Conservation (phyloP, 768 basidiomycete genomes). For the Neoboletus subvelutipes region DNA sequence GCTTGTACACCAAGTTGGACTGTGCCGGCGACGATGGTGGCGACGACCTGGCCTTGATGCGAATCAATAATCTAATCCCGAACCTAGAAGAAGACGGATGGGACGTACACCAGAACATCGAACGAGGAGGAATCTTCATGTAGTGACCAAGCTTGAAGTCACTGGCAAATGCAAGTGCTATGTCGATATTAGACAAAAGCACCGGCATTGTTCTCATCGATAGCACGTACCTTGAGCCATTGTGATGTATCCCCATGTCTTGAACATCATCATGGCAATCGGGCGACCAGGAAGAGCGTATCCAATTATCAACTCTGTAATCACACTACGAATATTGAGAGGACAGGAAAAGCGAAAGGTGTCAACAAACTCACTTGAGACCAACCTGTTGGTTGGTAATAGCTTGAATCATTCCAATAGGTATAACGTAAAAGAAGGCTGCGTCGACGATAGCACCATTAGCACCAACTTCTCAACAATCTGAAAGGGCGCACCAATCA, state of each 20-base stretch:
- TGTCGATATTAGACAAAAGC: not conserved
- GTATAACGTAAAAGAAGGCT: conserved; percentile 66
- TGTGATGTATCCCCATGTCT: conserved; percentile 70
- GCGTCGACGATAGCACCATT: not conserved
- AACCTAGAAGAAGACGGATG: not conserved
- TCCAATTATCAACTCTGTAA: conserved; percentile 73
- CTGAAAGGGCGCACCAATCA: conserved; percentile 23
- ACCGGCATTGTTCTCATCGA: not conserved
- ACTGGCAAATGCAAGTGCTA: conserved; percentile 60
- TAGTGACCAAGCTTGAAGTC: conserved; percentile 81
- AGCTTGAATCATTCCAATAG: conserved; percentile 74
- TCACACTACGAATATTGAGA: conserved; percentile 39
- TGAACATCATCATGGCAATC: conserved; percentile 81
- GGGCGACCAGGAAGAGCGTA: conserved; percentile 57
- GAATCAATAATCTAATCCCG: not conserved
- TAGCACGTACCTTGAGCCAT: conserved; percentile 42
- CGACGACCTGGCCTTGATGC: conserved; percentile 52
- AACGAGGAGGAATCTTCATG: conserved; percentile 66
- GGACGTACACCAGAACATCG: conserved; percentile 56
- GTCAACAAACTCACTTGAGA: conserved; percentile 35
- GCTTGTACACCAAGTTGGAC: conserved; percentile 65
- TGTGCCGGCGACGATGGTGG: conserved; percentile 60
- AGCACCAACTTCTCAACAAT: not conserved
- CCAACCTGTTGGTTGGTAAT: conserved; percentile 79
- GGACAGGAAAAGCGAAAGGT: not conserved